Base-by-base conservation (phyloP, 2,329 filamentous ascomycete species). In the Nectriaceae sp. region DNA sequence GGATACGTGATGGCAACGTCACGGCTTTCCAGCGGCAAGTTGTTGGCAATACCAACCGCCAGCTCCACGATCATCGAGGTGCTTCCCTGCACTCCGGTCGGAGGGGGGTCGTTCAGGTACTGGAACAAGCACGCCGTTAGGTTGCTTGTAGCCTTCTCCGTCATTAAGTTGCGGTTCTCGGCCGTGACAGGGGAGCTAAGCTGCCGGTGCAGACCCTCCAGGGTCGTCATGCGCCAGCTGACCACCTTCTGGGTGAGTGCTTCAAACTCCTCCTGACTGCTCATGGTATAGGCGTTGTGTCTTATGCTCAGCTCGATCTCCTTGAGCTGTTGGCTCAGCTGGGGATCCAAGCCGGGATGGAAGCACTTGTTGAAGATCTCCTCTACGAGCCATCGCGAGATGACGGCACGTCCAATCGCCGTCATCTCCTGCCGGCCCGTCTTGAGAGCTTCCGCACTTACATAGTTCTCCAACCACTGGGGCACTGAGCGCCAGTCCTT, bases 401-500 rank as follows among this genome's bases (percentile, higher is more conserved):
- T 91, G 55, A 92, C 84, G 11, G 93, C 91, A 45, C 93, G 84
- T 15, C 94, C 94, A 20, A 96, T 88, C 4, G 92, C 92, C 5
- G 91, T 97, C 94, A 99, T 99, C 70, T 99, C 94, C 68, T 97
- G 92, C 65, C 92, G 96, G 52, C 92, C 94, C 10, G 87, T 90
- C 61, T 86, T 83, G 45, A 95, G 78, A 1, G 91, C 93, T 61
- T 96, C 92, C 44, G 87, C 79, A 67, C 93, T 97, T 56, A 96
- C 89, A 46, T 85, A 89, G 20, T 79, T 79, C 46, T 84, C 80
- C 38, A 99, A 76, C 90, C 91, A 97, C 5, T 77, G 66, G 0
- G 94, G 94, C 46, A 97, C 78, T 26, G 77, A 76, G 53, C 83
- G 84, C 94, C 94, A 99, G 65, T 95, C 88, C 71, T 97, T 97